These are phyloP conservation scores for Macroventuria anomochaeta DNA, from an alignment of 2,329 filamentous ascomycete genomes.

Conservation along the genomic window DNA sequence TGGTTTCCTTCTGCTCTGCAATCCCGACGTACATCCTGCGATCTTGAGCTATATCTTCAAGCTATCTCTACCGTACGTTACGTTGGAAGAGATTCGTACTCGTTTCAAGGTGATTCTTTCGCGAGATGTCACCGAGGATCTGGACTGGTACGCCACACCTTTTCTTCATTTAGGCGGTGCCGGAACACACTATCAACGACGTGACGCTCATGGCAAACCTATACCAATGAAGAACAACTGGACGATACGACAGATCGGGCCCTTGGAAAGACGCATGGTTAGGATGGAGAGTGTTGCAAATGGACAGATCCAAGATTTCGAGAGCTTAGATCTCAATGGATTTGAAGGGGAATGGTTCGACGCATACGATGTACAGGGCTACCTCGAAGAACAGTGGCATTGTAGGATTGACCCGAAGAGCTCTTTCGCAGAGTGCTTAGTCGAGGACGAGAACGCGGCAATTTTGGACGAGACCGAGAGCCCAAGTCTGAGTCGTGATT, in stretches of 20 bases:
- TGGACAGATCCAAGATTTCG: constrained; percentile 29
- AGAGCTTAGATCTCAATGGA: constrained; percentile 61
- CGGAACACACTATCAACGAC: constrained; percentile 67
- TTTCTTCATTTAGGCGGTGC: constrained; percentile 71
- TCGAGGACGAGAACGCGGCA: constrained; percentile 31
- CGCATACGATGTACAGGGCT: constrained; percentile 76
- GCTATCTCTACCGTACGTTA: constrained; percentile 68
- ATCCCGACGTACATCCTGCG: constrained; percentile 38
- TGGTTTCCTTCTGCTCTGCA: constrained; percentile 66
- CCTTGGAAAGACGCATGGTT: constrained; percentile 39
- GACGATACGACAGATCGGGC: constrained; percentile 43
- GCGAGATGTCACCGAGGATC: constrained; percentile 52
- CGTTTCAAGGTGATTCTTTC: constrained; percentile 51
- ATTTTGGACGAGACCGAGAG: constrained; percentile 13
- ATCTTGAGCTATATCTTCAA: constrained; percentile 65
- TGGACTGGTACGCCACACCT: constrained; percentile 66
- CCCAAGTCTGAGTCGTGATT: constrained; percentile 3
- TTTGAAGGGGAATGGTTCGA: constrained; percentile 81
- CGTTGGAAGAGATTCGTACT: constrained; percentile 48
- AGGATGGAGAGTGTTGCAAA: constrained; percentile 22
- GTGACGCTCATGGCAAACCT: constrained; percentile 48
- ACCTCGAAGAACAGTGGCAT: constrained; percentile 66
- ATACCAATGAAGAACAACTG: constrained; percentile 40
- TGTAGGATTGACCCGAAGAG: constrained; percentile 66
- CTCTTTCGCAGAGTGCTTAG: constrained; percentile 63